Conservation (phyloP, 331 rosid species). For the Dryas integrifolia region DNA sequence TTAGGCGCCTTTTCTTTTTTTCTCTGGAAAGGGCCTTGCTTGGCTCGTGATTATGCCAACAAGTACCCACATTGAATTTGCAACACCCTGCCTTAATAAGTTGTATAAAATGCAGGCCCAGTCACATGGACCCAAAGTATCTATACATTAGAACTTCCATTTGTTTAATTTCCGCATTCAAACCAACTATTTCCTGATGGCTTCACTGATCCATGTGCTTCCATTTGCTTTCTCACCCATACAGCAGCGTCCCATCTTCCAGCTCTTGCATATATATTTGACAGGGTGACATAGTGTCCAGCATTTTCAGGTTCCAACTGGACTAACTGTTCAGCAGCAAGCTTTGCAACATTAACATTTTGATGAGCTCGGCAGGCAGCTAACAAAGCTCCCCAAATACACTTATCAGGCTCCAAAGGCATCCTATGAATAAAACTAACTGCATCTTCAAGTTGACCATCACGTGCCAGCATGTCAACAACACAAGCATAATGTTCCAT, state of each 20-base stretch:
- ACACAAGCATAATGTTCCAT: constrained; percentile 47
- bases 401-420: constrained; percentile 41
- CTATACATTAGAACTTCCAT: background rate
- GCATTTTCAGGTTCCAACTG: constrained; percentile 42
- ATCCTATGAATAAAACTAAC: constrained; percentile 33
- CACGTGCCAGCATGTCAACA: constrained; percentile 46
- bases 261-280: constrained; percentile 45
- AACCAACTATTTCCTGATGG: constrained; percentile 47
- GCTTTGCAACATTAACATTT: constrained; percentile 39
- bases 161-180: constrained; percentile 17
- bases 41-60: background rate
- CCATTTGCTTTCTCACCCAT: constrained; percentile 40
- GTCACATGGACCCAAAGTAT: background rate
- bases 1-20: background rate
- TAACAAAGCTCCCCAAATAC: constrained; percentile 53
- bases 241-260: constrained; percentile 51
- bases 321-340: constrained; percentile 43
- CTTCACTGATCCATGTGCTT: constrained; percentile 39
- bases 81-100: background rate
- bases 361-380: constrained; percentile 49
- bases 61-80: background rate
- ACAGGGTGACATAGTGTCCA: constrained; percentile 51
- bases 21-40: background rate
- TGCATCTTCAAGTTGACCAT: constrained; percentile 48
- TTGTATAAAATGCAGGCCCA: background rate